Evolutionary conservation across 1,139 yeast genomes (phyloP), one percentile per base, ranked within the genome.

Genomic region (Kurtzmaniella quercitrusa): DNA sequence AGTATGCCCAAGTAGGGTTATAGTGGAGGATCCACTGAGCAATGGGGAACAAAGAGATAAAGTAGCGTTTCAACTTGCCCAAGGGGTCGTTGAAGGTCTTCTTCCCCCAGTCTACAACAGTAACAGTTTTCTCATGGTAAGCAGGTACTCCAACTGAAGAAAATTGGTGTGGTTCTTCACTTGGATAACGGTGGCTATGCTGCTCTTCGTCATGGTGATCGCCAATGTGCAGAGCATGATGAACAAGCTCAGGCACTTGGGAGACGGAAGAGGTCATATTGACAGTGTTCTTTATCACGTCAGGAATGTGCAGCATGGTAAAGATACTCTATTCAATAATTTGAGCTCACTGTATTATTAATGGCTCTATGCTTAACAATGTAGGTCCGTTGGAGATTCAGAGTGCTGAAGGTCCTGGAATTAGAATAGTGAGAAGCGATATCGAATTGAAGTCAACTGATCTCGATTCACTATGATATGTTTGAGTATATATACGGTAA

Each of bases 1-100:
- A 80, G 48, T 81, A 78, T 17, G 85, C 69, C 97, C 97, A 91
- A 39, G 75, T 74, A 14, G 72, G 58, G 58, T 91, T 91, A 65
- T 90, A 91, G 57, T 89, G 87, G 49, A 85, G 77, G 44, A 90
- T 81, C 98, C 98, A 90, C 18, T 70, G 67, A 2, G 79, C 63
- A 39, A 91, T 82, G 4, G 97, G 98, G 60, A 90, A 87, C 38
- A 90, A 60, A 1, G 93, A 82, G 16, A 68, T 48, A 2, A 82
- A 46, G 56, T 90, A 90, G 36, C 66, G 46, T 15, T 55, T 55
- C 34, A 68, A 48, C 42, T 65, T 68, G 1, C 54, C 50, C 2
- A 61, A 49, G 0, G 91, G 88, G 47, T 72, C 50, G 17, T 56
- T 50, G 38, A 73, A 57, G 1, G 72, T 50, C 6, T 63, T 51